A percentile compares a stretch with the other conserved stretches of the same genome.
These are phyloP conservation scores for Pichia scutulata DNA, from an alignment of 805 yeast genomes.

Conservation along the genomic window DNA sequence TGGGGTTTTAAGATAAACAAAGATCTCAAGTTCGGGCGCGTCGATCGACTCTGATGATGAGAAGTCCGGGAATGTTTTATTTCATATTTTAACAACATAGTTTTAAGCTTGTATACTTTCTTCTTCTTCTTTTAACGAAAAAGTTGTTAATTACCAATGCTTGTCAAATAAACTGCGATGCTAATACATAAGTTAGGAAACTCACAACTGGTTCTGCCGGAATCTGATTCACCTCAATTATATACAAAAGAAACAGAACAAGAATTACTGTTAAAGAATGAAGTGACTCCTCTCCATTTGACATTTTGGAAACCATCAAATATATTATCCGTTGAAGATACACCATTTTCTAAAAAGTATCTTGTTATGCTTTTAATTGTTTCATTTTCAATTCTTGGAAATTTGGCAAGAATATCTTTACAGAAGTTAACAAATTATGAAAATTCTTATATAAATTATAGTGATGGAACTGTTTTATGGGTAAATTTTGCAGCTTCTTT, in stretches of 20 bases:
- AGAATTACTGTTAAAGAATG: conserved; percentile 7
- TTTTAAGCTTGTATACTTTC: no score
- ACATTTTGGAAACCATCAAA: conserved; percentile 15
- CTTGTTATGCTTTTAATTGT: conserved; percentile 8
- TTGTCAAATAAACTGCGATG: no score
- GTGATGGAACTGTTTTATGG: conserved; percentile 48
- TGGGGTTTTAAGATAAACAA: no score
- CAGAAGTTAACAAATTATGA: conserved; percentile 12
- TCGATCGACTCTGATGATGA: no score
- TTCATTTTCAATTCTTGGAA: conserved; percentile 13
- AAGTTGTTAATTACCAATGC: no score
- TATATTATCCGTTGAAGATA: conserved; percentile 13
- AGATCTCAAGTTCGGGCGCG: no score
- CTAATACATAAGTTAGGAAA: background rate
- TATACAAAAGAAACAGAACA: conserved; percentile 6
- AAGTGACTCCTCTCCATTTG: conserved; percentile 9
- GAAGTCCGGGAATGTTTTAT: no score
- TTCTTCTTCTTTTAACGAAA: no score
- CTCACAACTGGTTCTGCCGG: background rate
- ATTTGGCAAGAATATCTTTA: conserved; percentile 11
- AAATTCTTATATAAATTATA: conserved; percentile 13
- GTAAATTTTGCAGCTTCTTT: conserved; percentile 68
- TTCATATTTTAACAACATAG: no score
- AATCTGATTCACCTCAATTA: background rate
- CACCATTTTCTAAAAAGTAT: conserved; percentile 13